phyloP scores from a whole-genome alignment of 148 eudicot genomes.

The Cornus kousa region DNA sequence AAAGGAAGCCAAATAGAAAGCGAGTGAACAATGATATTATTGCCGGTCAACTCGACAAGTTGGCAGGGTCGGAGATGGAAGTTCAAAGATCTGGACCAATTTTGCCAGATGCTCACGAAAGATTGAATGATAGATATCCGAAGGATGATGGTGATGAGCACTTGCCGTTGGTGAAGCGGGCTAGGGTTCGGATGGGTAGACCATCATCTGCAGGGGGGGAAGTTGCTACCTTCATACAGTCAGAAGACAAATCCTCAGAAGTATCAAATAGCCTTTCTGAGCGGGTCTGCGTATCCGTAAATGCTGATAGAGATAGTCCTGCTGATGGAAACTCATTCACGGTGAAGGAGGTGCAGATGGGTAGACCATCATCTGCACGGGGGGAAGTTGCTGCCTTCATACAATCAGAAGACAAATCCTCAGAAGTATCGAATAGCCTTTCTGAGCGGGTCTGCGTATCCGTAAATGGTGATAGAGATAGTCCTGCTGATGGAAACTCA shows the following conservation, averaged over 20 bases:
- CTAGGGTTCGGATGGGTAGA: constrained; percentile 94
- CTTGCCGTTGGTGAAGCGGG: constrained; percentile 85
- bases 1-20: constrained; percentile 79
- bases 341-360: constrained; percentile 12
- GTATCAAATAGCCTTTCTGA: constrained; percentile 18
- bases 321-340: constrained; percentile 22
- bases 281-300: constrained; percentile 24
- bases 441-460: constrained; percentile 20
- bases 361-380: constrained; percentile 23
- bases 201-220: constrained; percentile 40
- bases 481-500: constrained; percentile 22
- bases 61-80: constrained; percentile 30
- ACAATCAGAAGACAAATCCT: constrained; percentile 38
- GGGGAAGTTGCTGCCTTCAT: constrained; percentile 41
- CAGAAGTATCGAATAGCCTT: constrained; percentile 26
- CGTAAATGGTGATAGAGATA: constrained; percentile 32
- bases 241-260: constrained; percentile 39
- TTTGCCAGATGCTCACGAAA: constrained; percentile 30
- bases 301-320: constrained; percentile 31
- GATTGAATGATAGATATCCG: constrained; percentile 24
- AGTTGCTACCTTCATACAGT: constrained; percentile 32
- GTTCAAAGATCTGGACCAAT: constrained; percentile 16
- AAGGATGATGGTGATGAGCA: constrained; percentile 95
- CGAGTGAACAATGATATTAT: constrained; percentile 42
- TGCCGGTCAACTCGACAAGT: constrained; percentile 32